Conservation (phyloP, 352 stramenopile genomes). For the Phytophthora litchii region DNA sequence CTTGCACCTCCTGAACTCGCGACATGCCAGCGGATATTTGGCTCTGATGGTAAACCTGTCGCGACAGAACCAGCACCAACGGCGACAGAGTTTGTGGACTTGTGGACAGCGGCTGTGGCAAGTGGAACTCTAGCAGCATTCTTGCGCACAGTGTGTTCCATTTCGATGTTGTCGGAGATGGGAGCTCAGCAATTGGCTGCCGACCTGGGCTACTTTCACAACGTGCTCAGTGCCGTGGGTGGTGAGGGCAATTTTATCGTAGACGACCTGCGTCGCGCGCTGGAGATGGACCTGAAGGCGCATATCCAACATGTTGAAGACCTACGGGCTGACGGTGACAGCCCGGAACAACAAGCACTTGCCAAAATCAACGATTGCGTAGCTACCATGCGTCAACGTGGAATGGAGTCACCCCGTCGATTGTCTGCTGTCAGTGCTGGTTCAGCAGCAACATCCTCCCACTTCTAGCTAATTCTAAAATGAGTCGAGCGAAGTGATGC, state of each 20-base stretch:
- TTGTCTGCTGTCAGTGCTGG: slow-evolving; percentile 21
- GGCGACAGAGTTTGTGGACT: slow-evolving; percentile 69
- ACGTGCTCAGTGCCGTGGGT: slow-evolving; percentile 77
- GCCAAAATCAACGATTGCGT: slow-evolving; percentile 58
- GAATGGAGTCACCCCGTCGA: slow-evolving; percentile 17
- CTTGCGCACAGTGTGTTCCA: slow-evolving; percentile 56
- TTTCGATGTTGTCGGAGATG: slow-evolving; percentile 63
- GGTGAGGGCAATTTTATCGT: slow-evolving; percentile 61
- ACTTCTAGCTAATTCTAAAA: slow-evolving; percentile 27
- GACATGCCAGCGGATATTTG: slow-evolving; percentile 57
- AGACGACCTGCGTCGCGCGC: slow-evolving; percentile 48
- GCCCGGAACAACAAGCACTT: slow-evolving; percentile 38
- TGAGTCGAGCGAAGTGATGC: not conserved
- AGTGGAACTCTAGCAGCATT: slow-evolving; percentile 68
- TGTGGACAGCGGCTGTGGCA: slow-evolving; percentile 72
- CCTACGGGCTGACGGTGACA: slow-evolving; percentile 32
- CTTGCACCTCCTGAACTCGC: slow-evolving; percentile 49
- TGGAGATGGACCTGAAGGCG: slow-evolving; percentile 41
- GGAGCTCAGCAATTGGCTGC: slow-evolving; percentile 66
- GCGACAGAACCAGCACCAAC: slow-evolving; percentile 25
- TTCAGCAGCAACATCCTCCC: slow-evolving; percentile 9
- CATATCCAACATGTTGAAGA: slow-evolving; percentile 43
- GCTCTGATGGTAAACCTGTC: slow-evolving; percentile 14
- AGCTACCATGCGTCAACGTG: slow-evolving; percentile 44
- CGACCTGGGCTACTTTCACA: slow-evolving; percentile 83